Evolutionary conservation across 768 basidiomycete genomes (phyloP).

Genomic region (Mycena vitilis): DNA sequence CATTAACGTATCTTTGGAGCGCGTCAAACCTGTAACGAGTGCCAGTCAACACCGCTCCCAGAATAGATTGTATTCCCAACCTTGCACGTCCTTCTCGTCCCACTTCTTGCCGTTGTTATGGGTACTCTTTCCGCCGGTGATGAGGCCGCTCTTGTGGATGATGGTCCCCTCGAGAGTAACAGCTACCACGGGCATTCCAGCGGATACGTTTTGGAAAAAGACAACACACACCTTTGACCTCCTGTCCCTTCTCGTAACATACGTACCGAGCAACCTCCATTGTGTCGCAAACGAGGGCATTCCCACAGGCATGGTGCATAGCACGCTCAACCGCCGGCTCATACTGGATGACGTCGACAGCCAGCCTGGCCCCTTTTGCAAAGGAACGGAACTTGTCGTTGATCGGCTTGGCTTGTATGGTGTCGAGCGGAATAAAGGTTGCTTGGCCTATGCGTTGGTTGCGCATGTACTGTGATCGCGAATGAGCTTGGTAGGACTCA

Average conservation of each 20-base stretch:
- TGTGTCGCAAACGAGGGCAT: slow-evolving; percentile 93
- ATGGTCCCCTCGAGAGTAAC: slow-evolving; percentile 97
- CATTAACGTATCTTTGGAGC: slow-evolving; percentile 77
- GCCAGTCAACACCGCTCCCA: neutral
- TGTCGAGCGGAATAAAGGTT: slow-evolving; percentile 98
- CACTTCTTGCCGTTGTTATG: slow-evolving; percentile 86
- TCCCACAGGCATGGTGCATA: slow-evolving; percentile 97
- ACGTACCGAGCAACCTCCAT: slow-evolving; percentile 93
- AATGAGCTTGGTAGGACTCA: neutral
- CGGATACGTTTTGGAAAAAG: slow-evolving; percentile 3
- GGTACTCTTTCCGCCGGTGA: slow-evolving; percentile 92
- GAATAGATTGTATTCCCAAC: slow-evolving; percentile 51
- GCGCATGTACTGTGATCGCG: slow-evolving; percentile 80
- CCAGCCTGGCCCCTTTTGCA: slow-evolving; percentile 86
- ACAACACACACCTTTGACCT: slow-evolving; percentile 89
- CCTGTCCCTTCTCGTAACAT: slow-evolving; percentile 94
- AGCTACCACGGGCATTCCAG: slow-evolving; percentile 57
- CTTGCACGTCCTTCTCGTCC: slow-evolving; percentile 94
- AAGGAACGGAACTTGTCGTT: slow-evolving; percentile 96
- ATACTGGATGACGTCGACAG: slow-evolving; percentile 87
- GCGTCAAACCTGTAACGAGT: slow-evolving; percentile 52
- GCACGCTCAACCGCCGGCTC: slow-evolving; percentile 91
- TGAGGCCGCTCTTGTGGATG: slow-evolving; percentile 97
- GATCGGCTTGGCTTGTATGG: slow-evolving; percentile 92
- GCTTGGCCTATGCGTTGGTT: slow-evolving; percentile 96